These are phyloP conservation scores for Creolimax fragrantissima DNA, from an alignment of 78 protist species.

Conservation along the genomic window DNA sequence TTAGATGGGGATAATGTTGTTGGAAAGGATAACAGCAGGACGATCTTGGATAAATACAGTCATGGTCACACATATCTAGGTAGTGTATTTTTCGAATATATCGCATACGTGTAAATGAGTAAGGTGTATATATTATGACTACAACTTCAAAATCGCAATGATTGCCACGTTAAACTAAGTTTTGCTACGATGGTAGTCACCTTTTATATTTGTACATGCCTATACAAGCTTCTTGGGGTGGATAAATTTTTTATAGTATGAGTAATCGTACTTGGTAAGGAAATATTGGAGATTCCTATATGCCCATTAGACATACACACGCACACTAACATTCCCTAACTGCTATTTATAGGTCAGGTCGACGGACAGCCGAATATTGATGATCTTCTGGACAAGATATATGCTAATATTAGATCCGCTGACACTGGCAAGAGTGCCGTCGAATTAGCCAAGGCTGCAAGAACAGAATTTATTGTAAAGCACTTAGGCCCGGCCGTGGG, in stretches of 20 bases:
- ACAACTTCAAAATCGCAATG: no score
- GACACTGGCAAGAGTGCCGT: not conserved
- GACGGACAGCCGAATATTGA: not conserved
- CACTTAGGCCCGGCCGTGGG: not conserved
- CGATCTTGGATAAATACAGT: not conserved
- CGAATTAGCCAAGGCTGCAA: not conserved
- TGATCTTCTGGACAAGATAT: not conserved
- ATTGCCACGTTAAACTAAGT: no score
- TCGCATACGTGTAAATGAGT: no score
- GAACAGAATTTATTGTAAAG: not conserved
- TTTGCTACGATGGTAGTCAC: no score
- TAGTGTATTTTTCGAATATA: not conserved
- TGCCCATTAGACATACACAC: no score
- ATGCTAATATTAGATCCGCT: not conserved
- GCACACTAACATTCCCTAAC: no score
- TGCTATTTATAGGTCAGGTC: not conserved
- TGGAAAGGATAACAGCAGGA: not conserved
- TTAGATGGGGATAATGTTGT: not conserved
- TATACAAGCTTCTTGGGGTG: no score
- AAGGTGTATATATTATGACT: no score
- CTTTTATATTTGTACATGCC: no score
- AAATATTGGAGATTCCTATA: no score
- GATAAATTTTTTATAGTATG: no score
- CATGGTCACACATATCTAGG: not conserved
- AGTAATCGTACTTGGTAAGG: no score